Evolutionary conservation across 257 asterid species (phyloP).

Genomic region (Fraxinus quadrangulata): DNA sequence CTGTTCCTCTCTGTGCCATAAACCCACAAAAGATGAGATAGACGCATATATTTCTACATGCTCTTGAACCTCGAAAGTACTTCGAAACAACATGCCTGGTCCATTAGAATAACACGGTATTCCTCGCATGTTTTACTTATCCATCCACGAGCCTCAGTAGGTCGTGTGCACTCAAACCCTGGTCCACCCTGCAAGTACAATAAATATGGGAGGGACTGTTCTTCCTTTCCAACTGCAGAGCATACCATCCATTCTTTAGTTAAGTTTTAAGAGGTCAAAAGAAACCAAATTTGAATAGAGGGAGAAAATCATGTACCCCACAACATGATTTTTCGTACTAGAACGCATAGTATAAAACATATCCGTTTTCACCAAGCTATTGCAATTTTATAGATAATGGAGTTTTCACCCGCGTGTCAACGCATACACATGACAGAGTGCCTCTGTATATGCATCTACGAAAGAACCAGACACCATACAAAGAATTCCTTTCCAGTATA

Average conservation of each 20-base stretch:
- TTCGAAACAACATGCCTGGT: slow-evolving; percentile 66
- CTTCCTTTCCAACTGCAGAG: slow-evolving; percentile 91
- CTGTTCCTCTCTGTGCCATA: slow-evolving; percentile 86
- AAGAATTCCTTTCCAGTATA: not conserved
- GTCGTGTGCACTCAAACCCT: slow-evolving; percentile 81
- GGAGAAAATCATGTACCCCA: slow-evolving; percentile 13
- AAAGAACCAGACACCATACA: not conserved
- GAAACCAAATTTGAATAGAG: slow-evolving; percentile 7
- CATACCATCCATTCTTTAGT: slow-evolving; percentile 26
- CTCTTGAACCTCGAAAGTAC: slow-evolving; percentile 3
- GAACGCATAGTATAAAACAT: not conserved
- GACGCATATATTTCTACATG: slow-evolving; percentile 3
- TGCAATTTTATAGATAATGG: not conserved
- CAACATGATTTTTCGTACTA: slow-evolving; percentile 1
- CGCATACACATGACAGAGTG: not conserved
- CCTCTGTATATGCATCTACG: not conserved
- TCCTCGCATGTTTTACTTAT: slow-evolving; percentile 89
- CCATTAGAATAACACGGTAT: slow-evolving; percentile 81
- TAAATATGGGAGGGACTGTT: slow-evolving; percentile 67
- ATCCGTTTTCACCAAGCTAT: not conserved
- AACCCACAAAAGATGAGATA: slow-evolving; percentile 37
- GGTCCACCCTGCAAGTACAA: slow-evolving; percentile 95
- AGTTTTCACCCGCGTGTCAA: not conserved
- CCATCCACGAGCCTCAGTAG: slow-evolving; percentile 94
- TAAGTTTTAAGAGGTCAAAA: slow-evolving; percentile 14